Conservation (phyloP, 768 basidiomycete genomes). For the Lactarius psammicola region DNA sequence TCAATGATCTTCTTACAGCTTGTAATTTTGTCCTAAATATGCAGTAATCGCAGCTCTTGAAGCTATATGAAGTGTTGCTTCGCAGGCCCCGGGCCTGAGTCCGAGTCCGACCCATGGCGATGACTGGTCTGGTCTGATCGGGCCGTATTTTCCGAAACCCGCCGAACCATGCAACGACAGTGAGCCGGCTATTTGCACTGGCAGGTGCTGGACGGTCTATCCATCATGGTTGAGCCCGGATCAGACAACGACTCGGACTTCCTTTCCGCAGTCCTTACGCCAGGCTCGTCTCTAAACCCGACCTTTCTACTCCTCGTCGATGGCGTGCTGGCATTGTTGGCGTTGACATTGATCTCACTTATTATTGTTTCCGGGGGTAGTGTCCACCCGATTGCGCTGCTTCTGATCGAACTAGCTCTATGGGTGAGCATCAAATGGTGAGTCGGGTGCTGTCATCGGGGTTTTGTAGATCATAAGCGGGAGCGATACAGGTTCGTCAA, state of each 20-base stretch:
- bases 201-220: neutral
- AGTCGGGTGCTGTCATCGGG: conserved; percentile 29
- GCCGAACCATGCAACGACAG: too few relatives aligned
- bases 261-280: conserved; percentile 59
- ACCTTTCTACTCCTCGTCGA: conserved; percentile 65
- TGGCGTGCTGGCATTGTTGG: conserved; percentile 54
- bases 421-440: conserved; percentile 86
- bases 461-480: neutral
- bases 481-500: conserved; percentile 55
- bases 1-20: neutral
- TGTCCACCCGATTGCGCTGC: conserved; percentile 63
- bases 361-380: conserved; percentile 62
- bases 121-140: neutral
- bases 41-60: neutral
- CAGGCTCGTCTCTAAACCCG: conserved; percentile 76
- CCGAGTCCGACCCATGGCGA: too few relatives aligned
- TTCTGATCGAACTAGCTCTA: conserved; percentile 60
- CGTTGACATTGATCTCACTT: conserved; percentile 58
- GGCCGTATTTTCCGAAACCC: neutral
- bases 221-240: neutral
- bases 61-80: neutral
- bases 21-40: neutral
- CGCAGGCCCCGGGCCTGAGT: too few relatives aligned
- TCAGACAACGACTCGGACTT: conserved; percentile 37
- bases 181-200: neutral